Conservation (phyloP, 164 flowering plant genomes). For the Houttuynia cordata region DNA sequence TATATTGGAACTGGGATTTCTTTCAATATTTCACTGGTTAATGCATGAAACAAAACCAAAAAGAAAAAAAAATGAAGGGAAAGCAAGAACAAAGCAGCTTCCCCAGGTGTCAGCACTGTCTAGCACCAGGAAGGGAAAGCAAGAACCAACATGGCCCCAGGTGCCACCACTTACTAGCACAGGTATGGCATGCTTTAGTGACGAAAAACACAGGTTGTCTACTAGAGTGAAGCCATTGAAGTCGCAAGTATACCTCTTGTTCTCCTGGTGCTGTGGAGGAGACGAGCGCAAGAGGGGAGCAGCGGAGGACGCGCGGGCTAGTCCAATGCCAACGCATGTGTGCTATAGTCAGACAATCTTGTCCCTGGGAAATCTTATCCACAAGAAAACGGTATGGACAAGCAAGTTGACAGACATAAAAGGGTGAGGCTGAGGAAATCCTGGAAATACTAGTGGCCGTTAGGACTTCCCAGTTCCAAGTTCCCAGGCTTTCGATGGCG, state of each 20-base stretch:
- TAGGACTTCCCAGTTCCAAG: no score
- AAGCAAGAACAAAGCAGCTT: not conserved
- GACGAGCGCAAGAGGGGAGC: not conserved
- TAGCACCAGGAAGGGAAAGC: not conserved
- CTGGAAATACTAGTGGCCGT: no score
- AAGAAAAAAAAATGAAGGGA: not conserved
- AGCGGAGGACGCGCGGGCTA: not conserved
- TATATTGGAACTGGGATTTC: no score
- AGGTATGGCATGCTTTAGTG: not conserved
- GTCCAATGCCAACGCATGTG: not conserved
- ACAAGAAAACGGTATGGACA: not conserved
- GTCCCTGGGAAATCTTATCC: slow-evolving; percentile 5
- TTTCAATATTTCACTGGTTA: not conserved
- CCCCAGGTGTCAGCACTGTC: no score
- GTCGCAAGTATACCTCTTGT: not conserved
- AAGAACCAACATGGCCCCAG: no score
- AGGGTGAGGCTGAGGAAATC: not conserved
- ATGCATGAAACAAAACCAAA: not conserved
- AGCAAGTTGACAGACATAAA: not conserved
- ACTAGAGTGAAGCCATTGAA: not conserved
- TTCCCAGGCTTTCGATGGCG: no score
- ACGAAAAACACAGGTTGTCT: no score
- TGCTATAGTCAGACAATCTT: slow-evolving; percentile 1
- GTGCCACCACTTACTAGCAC: not conserved
- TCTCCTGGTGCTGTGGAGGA: not conserved